phyloP scores from a whole-genome alignment of 2,329 filamentous ascomycete genomes.

The Cladosporium austrohemisphaericum region DNA sequence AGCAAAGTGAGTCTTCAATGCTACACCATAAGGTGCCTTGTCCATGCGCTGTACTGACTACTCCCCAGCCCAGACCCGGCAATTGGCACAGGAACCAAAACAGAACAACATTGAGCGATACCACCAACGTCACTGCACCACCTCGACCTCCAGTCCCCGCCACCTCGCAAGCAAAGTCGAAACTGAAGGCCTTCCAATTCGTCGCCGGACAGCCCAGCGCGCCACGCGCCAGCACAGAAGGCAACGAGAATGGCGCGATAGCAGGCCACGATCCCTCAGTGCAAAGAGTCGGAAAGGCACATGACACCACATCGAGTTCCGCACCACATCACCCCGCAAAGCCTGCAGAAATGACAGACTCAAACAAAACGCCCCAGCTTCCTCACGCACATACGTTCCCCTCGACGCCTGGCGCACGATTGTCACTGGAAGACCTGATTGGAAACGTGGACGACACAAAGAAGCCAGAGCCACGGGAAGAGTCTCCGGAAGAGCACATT shows the following conservation, averaged over 20 bases:
- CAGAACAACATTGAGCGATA: conserved; percentile 21
- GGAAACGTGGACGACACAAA: conserved; percentile 57
- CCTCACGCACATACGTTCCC: conserved; percentile 41
- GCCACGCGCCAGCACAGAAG: conserved; percentile 24
- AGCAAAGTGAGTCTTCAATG: conserved; percentile 34
- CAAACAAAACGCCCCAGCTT: conserved; percentile 22
- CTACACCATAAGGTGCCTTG: neutral
- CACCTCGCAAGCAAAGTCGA: conserved; percentile 51
- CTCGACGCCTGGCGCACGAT: conserved; percentile 56
- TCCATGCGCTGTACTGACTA: neutral
- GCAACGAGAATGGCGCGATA: conserved; percentile 41
- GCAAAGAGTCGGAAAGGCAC: conserved; percentile 3
- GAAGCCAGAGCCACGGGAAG: conserved; percentile 42
- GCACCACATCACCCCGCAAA: conserved; percentile 10
- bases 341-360: conserved; percentile 8
- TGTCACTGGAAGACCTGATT: conserved; percentile 59
- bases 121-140: conserved; percentile 25
- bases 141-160: conserved; percentile 45
- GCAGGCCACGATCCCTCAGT: neutral
- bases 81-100: conserved; percentile 25
- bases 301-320: conserved; percentile 13
- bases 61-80: conserved; percentile 22
- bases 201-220: conserved; percentile 34
- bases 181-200: conserved; percentile 55
- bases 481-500: conserved; percentile 59